Conservation (phyloP, 2,329 filamentous ascomycete species). For the Torrubiellomyces zombiae region DNA sequence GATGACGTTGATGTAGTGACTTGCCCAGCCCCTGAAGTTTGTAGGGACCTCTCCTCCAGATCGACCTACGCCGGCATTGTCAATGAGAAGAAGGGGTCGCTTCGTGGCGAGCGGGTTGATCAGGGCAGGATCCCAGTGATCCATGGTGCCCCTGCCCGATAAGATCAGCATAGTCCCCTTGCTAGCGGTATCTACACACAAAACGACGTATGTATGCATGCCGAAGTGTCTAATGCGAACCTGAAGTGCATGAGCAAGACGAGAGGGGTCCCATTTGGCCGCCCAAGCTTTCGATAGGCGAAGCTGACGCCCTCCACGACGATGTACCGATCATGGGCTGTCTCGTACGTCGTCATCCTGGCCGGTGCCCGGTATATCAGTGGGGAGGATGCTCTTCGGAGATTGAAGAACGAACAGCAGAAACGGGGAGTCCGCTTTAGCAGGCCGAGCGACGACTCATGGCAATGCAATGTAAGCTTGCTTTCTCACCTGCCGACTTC, state of each 20-base stretch:
- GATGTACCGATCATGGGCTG: constrained; percentile 12
- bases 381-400: too few species aligned
- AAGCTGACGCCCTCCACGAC: constrained; percentile 14
- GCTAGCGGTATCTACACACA: too few species aligned
- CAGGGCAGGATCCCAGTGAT: constrained; percentile 25
- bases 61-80: constrained; percentile 30
- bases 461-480: too few species aligned
- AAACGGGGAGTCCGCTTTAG: too few species aligned
- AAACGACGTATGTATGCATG: neutral
- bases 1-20: constrained; percentile 18
- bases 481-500: too few species aligned
- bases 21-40: constrained; percentile 14
- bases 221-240: too few species aligned
- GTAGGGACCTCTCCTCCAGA: constrained; percentile 23
- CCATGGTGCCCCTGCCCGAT: constrained; percentile 21
- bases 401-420: too few species aligned
- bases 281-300: constrained; percentile 16
- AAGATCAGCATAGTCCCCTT: too few species aligned
- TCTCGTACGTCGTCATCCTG: constrained; percentile 15
- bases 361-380: too few species aligned
- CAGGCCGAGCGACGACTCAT: too few species aligned
- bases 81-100: constrained; percentile 27
- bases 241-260: constrained; percentile 16
- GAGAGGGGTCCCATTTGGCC: constrained; percentile 13
- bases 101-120: constrained; percentile 24